Evolutionary conservation across 1,139 yeast species (phyloP).

Genomic region (Debaryomyces udenii): DNA sequence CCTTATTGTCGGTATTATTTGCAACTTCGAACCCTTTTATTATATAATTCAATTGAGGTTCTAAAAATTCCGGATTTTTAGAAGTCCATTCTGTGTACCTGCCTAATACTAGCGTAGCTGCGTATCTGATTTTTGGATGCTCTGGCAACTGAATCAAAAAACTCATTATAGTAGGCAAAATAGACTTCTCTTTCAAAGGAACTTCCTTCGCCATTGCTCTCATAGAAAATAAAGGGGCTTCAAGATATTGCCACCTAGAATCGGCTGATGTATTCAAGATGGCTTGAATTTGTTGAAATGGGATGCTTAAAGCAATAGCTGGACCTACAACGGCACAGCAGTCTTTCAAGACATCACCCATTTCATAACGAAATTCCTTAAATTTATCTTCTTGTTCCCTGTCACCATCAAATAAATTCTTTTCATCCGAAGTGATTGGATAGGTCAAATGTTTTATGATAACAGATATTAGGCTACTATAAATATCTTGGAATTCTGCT

Average conservation of each 20-base stretch:
- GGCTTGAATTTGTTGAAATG: constrained; percentile 55
- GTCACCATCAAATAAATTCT: constrained; percentile 56
- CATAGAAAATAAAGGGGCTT: constrained; percentile 87
- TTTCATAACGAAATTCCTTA: constrained; percentile 89
- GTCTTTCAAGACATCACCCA: constrained; percentile 95
- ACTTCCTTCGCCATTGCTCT: constrained; percentile 96
- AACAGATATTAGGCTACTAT: constrained; percentile 63
- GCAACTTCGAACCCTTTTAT: constrained; percentile 68
- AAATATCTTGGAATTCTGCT: constrained; percentile 59
- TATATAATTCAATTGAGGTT: constrained; percentile 82
- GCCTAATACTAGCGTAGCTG: constrained; percentile 90
- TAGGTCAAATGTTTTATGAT: constrained; percentile 76
- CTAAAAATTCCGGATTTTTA: constrained; percentile 78
- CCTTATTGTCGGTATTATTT: constrained; percentile 32
- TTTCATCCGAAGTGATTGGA: constrained; percentile 55
- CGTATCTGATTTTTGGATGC: constrained; percentile 84
- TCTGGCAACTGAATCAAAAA: constrained; percentile 74
- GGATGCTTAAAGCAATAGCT: constrained; percentile 62
- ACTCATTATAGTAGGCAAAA: constrained; percentile 80
- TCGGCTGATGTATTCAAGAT: constrained; percentile 37
- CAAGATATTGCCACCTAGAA: constrained; percentile 78
- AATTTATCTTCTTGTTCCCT: constrained; percentile 90
- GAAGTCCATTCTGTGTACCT: constrained; percentile 96
- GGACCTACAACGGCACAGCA: constrained; percentile 92
- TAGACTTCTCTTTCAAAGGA: constrained; percentile 62